A percentile compares a stretch with the other conserved stretches of the same genome.
Evolutionary conservation across 148 eudicot species (phyloP).

Genomic region (Heliamphora exappendiculata): DNA sequence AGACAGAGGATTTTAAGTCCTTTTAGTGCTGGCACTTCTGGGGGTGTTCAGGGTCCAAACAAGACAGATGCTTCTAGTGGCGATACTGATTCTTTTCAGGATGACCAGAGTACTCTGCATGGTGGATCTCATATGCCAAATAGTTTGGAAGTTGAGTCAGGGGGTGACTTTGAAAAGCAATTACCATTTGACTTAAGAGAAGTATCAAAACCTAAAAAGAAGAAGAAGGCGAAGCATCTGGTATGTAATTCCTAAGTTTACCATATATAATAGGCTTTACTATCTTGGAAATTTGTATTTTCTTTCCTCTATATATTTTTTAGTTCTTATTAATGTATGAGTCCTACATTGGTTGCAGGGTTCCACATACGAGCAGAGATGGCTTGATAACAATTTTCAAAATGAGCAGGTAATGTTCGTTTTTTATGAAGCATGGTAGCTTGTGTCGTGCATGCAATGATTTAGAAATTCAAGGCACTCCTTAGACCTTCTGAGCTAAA

Average conservation of each 20-base stretch:
- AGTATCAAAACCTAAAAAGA: constrained; percentile 66
- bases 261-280: background rate
- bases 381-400: constrained; percentile 59
- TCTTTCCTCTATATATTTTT: background rate
- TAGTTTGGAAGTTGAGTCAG: constrained; percentile 74
- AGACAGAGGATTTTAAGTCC: constrained; percentile 78
- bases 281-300: background rate
- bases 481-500: constrained; percentile 1
- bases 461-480: background rate
- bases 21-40: constrained; percentile 49
- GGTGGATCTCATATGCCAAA: constrained; percentile 55
- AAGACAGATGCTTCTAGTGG: constrained; percentile 82
- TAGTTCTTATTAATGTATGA: background rate
- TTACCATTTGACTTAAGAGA: constrained; percentile 55
- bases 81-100: constrained; percentile 90
- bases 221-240: constrained; percentile 78
- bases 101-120: constrained; percentile 63
- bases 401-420: constrained; percentile 59
- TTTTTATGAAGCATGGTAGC: background rate
- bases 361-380: constrained; percentile 53
- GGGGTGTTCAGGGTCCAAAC: constrained; percentile 42
- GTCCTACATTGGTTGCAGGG: constrained; percentile 40
- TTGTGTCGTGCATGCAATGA: background rate
- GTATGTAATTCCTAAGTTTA: constrained; percentile 26
- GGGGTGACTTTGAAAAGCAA: constrained; percentile 62